These are phyloP conservation scores for Aspergillus sergii DNA, from an alignment of 2,329 filamentous ascomycete species.

Conservation along the genomic window DNA sequence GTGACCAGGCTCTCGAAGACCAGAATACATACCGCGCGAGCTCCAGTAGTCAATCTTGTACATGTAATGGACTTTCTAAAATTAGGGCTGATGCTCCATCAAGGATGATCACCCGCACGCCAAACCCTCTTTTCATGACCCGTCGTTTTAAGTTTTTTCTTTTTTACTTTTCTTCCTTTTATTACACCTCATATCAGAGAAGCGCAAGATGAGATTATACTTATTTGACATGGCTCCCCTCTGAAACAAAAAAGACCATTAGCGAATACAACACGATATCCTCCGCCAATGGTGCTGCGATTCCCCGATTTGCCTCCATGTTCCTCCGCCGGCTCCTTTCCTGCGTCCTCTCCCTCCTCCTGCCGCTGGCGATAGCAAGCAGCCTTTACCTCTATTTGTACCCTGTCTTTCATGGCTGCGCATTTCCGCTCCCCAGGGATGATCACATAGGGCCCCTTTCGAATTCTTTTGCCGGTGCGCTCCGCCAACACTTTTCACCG, in stretches of 20 bases:
- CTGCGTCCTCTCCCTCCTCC: conserved; percentile 51
- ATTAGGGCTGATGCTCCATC: not conserved
- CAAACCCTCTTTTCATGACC: not conserved
- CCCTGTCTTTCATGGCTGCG: conserved; percentile 76
- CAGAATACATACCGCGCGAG: too few relatives aligned
- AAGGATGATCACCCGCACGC: conserved; percentile 1
- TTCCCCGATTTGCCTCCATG: conserved; percentile 43
- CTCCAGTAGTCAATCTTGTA: not conserved
- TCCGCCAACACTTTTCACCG: conserved; percentile 39
- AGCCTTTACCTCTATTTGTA: conserved; percentile 86
- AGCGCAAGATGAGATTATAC: not conserved
- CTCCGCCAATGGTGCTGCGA: conserved; percentile 8
- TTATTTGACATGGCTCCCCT: conserved; percentile 3
- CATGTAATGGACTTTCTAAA: not conserved
- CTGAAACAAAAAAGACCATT: not conserved
- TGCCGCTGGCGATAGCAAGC: conserved; percentile 69
- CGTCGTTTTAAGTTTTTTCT: not conserved
- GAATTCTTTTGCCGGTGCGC: conserved; percentile 35
- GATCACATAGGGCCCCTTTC: conserved; percentile 7
- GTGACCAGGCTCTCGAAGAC: too few relatives aligned
- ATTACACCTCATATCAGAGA: not conserved
- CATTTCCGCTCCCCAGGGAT: conserved; percentile 64
- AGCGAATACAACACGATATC: not conserved
- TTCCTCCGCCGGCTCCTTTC: conserved; percentile 53
- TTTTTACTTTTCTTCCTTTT: not conserved